Percentiles rank a stretch among this genome's conserved stretches.
phyloP scores from a whole-genome alignment of 768 basidiomycete species.

The Xerocomellus chrysenteron region DNA sequence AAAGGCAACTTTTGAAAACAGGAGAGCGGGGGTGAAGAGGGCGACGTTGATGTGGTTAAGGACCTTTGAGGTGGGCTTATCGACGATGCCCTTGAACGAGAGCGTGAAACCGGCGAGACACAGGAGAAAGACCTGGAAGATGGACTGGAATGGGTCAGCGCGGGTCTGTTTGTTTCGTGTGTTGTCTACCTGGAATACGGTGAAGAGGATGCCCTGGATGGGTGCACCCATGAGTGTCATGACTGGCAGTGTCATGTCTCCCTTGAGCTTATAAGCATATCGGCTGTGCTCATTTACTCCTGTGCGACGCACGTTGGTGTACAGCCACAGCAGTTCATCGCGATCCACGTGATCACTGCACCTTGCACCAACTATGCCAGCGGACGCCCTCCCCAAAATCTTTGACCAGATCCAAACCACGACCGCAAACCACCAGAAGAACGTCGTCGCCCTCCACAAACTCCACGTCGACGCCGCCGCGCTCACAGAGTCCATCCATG shows the following conservation, averaged over 20 bases:
- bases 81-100: conserved; percentile 75
- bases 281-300: too few species aligned
- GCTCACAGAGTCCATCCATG: conserved; percentile 47
- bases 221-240: conserved; percentile 10
- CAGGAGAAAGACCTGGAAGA: conserved; percentile 83
- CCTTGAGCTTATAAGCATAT: too few species aligned
- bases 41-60: conserved; percentile 83
- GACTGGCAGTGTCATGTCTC: too few species aligned
- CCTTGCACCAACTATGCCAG: conserved; percentile 16
- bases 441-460: conserved; percentile 79
- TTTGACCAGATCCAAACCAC: conserved; percentile 79
- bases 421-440: conserved; percentile 85
- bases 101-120: conserved; percentile 84
- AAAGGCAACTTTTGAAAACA: conserved; percentile 96
- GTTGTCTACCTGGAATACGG: conserved; percentile 29
- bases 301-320: too few species aligned
- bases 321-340: too few species aligned
- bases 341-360: not conserved
- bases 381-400: conserved; percentile 43
- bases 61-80: conserved; percentile 89
- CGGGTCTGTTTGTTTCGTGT: not conserved
- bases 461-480: conserved; percentile 65
- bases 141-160: conserved; percentile 52
- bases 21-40: conserved; percentile 82
- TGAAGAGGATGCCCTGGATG: conserved; percentile 20